Evolutionary conservation across 192 early-diverging fungal species (phyloP), one percentile per base, ranked within the genome.

Genomic region (Paraglomus occultum): DNA sequence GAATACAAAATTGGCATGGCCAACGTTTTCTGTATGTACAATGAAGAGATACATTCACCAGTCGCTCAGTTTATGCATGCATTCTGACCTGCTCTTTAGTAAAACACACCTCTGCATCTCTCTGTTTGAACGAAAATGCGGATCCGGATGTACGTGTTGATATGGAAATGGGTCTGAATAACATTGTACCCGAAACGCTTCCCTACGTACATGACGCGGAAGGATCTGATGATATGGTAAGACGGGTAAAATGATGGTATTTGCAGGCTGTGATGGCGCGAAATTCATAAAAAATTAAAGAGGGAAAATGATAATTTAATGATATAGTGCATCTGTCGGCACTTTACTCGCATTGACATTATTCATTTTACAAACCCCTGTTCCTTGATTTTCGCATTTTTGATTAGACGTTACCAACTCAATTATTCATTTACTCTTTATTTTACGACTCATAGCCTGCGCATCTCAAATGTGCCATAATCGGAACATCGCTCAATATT

Each of bases 101-200:
- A 42, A 91, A 94, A 74, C 95, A 97, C 71, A 97, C 93, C 0
- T 93, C 91, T 14, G 94, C 94, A 0, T 94, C 94, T 0, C 74
- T 97, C 10, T 90, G 90, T 49, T 66, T 97, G 39, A 96, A 96
- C 72, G 95, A 97, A 73, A 95, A 95, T 71, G 88, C 79, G 38
- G 94, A 92, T 76, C 79, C 85, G 10, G 84, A 84, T 68, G 89
- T 94, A 12, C 77, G 93, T 10, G 77, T 74, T 0, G 95, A 97
- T 70, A 90, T 96, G 89, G 89, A 92, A 39, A 94, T 92, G 89
- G 88, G 85, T 11, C 73, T 95, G 49, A 90, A 95, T 71, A 83
- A 85, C 47, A 78, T 96, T 42, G 93, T 86, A 1, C 93, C 95
- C 6, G 95, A 95, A 62, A 82, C 80, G 15, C 79, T 85, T 10